A percentile compares a stretch with the other conserved stretches of the same genome.
Evolutionary conservation across 768 basidiomycete genomes (phyloP).

Genomic region (Neoboletus magnificus): DNA sequence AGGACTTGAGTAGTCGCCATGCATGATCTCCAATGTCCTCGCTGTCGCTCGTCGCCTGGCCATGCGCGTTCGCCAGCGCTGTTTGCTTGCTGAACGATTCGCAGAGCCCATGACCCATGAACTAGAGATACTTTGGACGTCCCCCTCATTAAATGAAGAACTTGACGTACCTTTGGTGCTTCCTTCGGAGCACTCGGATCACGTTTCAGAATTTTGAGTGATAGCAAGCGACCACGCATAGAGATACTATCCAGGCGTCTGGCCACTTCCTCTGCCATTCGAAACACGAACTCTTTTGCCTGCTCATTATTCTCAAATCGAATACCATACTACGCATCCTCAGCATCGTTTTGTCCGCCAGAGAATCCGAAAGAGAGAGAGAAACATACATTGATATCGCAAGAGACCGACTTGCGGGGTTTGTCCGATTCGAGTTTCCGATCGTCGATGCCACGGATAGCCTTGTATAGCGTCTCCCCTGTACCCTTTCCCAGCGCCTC

Average conservation of each 20-base stretch:
- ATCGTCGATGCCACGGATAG: slow-evolving; percentile 79
- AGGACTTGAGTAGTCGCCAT: slow-evolving; percentile 67
- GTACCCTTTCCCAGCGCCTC: slow-evolving; percentile 74
- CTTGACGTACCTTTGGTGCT: slow-evolving; percentile 70
- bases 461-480: slow-evolving; percentile 84
- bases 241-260: slow-evolving; percentile 63
- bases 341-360: background rate
- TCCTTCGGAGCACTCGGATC: slow-evolving; percentile 85
- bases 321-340: slow-evolving; percentile 76
- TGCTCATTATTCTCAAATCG: slow-evolving; percentile 83
- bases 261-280: slow-evolving; percentile 76
- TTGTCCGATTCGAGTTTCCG: slow-evolving; percentile 79
- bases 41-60: slow-evolving; percentile 70
- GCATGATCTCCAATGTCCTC: slow-evolving; percentile 72
- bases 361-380: background rate
- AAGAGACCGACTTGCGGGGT: slow-evolving; percentile 86
- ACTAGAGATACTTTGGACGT: slow-evolving; percentile 42
- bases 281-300: slow-evolving; percentile 72
- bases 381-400: slow-evolving; percentile 85
- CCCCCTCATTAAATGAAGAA: background rate
- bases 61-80: slow-evolving; percentile 54
- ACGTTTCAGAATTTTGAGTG: slow-evolving; percentile 86
- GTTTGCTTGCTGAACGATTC: slow-evolving; percentile 77
- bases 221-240: slow-evolving; percentile 71
- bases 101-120: slow-evolving; percentile 88